Base-by-base conservation (phyloP, 441 rosid genomes). In the Aquilaria agallochum region DNA sequence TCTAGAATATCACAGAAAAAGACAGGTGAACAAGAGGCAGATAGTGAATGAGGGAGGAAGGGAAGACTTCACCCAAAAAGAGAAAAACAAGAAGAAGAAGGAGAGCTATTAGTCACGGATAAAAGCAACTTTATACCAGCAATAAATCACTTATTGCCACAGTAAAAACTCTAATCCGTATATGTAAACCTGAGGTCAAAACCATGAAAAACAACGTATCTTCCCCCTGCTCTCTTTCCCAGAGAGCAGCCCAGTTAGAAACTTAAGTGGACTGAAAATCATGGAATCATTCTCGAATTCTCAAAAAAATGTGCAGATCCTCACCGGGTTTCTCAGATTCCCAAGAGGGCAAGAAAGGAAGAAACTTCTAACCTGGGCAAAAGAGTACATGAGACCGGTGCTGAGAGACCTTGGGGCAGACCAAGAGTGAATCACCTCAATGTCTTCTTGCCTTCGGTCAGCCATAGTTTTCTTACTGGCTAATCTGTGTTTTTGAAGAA, bases 381-480 rank as follows among this genome's bases (percentile, higher is more conserved):
- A 90, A 64, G 96, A 90, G 78, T 90, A 90, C 90, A 88, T 73
- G 70, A 92, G 85, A 60, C 84, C 48, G 69, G 96, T 90, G 67
- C 98, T 92, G 66, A 92, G 93, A 31, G 98, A 89, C 74, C 98
- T 76, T 67, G 98, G 96, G 31, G 92, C 78, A 53, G 98, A 90
- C 96, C 98, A 88, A 45, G 90, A 78, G 54, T 92, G 96, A 49
- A 90, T 90, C 68, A 90, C 87, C 68, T 75, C 85, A 50, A 75
- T 34, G 55, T 72, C 82, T 13, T 31, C 74, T 49, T 58, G 65
- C 15, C 53, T 57, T 27, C 58, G 54, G 31, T 65, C 73, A 14
- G 60, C 65, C 77, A 68, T 68, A 4, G 5, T 36, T 36, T 2
- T 36, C 7, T 36, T 36, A 8, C 42, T 36, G 42, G 6, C 42